phyloP scores from a whole-genome alignment of 2,329 filamentous ascomycete genomes.

The Hypoxylon rubiginosum region DNA sequence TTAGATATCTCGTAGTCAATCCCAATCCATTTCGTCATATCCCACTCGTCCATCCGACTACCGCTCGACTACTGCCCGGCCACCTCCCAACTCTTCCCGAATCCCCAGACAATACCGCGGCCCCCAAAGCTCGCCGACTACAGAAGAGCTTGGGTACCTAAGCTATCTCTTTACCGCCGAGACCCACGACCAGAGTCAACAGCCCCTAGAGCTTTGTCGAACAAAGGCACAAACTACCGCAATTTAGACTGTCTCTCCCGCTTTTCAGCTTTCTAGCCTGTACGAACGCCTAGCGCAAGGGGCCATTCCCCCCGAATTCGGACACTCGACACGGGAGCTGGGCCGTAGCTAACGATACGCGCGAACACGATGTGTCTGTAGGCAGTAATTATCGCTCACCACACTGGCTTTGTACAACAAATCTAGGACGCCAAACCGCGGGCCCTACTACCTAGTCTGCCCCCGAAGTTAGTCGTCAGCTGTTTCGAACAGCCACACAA shows the following conservation, averaged over 20 bases:
- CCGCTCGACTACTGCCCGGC: constrained; percentile 7
- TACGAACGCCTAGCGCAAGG: constrained; percentile 15
- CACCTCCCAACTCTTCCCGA: constrained; percentile 21
- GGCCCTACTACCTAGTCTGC: constrained; percentile 1
- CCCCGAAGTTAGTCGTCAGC: constrained; percentile 26
- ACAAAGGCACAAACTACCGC: constrained; percentile 21
- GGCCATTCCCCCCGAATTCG: background rate
- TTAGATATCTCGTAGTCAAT: constrained; percentile 29
- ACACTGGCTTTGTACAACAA: constrained; percentile 22
- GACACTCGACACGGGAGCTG: constrained; percentile 3
- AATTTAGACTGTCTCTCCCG: background rate
- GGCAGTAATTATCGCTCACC: constrained; percentile 3
- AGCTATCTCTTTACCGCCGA: constrained; percentile 8
- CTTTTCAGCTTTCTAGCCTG: background rate
- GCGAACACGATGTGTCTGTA: constrained; percentile 28
- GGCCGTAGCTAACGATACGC: constrained; percentile 9
- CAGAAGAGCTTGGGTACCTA: background rate
- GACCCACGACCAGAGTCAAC: background rate
- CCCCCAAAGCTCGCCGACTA: constrained; percentile 2
- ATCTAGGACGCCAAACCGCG: constrained; percentile 15
- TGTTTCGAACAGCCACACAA: constrained; percentile 22
- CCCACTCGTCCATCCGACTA: background rate
- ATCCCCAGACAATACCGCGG: constrained; percentile 19
- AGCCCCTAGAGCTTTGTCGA: constrained; percentile 10
- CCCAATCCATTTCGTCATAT: constrained; percentile 43